Evolutionary conservation across 169 alveolate genomes (phyloP), one percentile per base, ranked within the genome.

Genomic region (Plasmodium malariae): DNA sequence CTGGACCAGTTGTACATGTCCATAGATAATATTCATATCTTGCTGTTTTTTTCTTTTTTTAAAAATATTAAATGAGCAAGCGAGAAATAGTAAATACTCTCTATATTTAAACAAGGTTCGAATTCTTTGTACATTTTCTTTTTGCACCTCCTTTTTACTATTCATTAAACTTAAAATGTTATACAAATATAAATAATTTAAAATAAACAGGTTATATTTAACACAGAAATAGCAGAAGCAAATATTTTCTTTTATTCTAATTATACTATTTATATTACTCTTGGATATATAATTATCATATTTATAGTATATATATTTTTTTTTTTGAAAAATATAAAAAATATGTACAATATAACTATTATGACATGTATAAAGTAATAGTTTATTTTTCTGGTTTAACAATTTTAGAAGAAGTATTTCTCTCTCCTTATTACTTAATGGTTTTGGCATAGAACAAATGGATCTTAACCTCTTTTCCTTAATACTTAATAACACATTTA

Each of bases 171-270:
- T 0, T 40, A 83, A 57, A 2, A 68, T 43, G 24, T 86, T 86
- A 54, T 57, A 86, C 19, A 86, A 51, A 65, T 70, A 86, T 14
- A 86, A 34, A 19, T 28, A 43, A 24, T 72, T 62, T 49, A 86
- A 19, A 21, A 86, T n/a, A 1, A n/a, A 7, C 1, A 68, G 70
- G 37, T 86, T 86, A 34, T 86, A 86, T 74, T 70, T 68, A 9
- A 86, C 78, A 57, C 92, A 86, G 37, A 86, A 86, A 62, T 86
- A 86, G 26, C 92, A 86, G 36, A 86, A 86, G 36, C 92, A 86
- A 4, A 86, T 86, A 34, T 86, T 86, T 4, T 1, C 54, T 12
- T 60, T 37, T 2, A 86, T 28, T 34, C 59, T 24, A 69, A 86
- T 86, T 26, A 86, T 86, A 19, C 70, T 68, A 34, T 86, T 68